A percentile compares a stretch with the other conserved stretches of the same genome.
Conservation (phyloP, 2,329 filamentous ascomycete species). For the Coleophoma eucalyptorum region DNA sequence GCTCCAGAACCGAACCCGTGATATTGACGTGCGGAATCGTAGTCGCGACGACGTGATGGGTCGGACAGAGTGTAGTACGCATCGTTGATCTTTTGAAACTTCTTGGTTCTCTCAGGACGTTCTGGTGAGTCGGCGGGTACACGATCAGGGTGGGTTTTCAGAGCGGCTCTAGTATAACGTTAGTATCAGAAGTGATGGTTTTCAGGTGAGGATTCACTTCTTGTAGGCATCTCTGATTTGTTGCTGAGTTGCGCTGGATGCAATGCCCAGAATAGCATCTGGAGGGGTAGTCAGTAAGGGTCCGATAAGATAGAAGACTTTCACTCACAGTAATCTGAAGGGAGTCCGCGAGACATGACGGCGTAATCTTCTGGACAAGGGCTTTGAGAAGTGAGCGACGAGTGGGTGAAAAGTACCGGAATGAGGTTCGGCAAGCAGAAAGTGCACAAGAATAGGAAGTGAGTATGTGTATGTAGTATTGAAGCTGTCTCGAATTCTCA, state of each 20-base stretch:
- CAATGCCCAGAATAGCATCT: constrained; percentile 74
- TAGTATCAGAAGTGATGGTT: background rate
- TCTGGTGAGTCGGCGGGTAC: constrained; percentile 82
- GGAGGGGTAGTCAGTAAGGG: constrained; percentile 3
- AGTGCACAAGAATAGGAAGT: no score
- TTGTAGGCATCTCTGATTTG: constrained; percentile 96
- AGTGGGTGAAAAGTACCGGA: no score
- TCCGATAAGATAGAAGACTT: background rate
- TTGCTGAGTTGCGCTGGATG: constrained; percentile 70
- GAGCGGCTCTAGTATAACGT: constrained; percentile 59
- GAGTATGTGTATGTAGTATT: no score
- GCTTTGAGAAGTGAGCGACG: no score
- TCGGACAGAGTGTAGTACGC: constrained; percentile 92
- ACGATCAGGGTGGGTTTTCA: constrained; percentile 92
- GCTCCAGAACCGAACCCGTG: constrained; percentile 42
- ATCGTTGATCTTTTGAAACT: constrained; percentile 89
- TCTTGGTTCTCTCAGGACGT: constrained; percentile 73
- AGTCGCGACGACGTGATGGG: constrained; percentile 70
- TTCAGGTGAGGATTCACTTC: constrained; percentile 45
- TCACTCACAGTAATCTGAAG: constrained; percentile 36
- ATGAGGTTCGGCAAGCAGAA: no score
- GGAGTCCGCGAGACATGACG: constrained; percentile 18
- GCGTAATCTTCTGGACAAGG: background rate
- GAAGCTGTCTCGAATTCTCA: no score
- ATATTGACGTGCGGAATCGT: constrained; percentile 69